A percentile compares a stretch with the other conserved stretches of the same genome.
Conservation (phyloP, 2,329 filamentous ascomycete species). For the Elsinoe fawcettii region DNA sequence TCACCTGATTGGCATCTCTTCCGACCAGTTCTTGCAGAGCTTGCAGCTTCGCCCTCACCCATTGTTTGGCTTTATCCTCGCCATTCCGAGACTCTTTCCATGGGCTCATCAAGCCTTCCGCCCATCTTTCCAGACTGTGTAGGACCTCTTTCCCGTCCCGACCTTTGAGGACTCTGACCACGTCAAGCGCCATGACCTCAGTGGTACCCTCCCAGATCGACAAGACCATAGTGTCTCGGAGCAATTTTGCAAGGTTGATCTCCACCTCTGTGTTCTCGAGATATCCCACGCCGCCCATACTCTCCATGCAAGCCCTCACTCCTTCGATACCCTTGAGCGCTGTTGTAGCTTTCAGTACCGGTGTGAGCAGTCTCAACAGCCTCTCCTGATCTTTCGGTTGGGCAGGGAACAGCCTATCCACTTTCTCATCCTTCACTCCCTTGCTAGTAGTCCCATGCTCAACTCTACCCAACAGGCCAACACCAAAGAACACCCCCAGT, state of each 20-base stretch:
- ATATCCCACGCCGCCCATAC: slow-evolving; percentile 59
- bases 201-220: slow-evolving; percentile 69
- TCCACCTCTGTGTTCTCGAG: slow-evolving; percentile 55
- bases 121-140: background rate
- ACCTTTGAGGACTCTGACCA: slow-evolving; percentile 37
- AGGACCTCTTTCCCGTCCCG: background rate
- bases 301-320: slow-evolving; percentile 54
- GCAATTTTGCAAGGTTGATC: slow-evolving; percentile 58
- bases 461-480: slow-evolving; percentile 47
- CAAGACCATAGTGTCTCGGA: slow-evolving; percentile 56
- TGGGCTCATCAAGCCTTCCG: background rate
- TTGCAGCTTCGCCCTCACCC: background rate
- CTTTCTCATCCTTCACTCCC: slow-evolving; percentile 25
- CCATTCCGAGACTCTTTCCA: background rate
- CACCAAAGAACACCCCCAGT: slow-evolving; percentile 48
- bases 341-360: slow-evolving; percentile 52
- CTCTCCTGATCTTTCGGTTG: background rate
- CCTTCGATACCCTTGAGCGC: slow-evolving; percentile 45
- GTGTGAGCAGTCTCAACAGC: slow-evolving; percentile 52
- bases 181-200: slow-evolving; percentile 55
- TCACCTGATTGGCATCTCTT: background rate
- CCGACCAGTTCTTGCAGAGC: background rate
- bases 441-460: slow-evolving; percentile 39
- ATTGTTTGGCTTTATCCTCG: background rate
- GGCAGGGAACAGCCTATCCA: slow-evolving; percentile 22